Percentiles rank a stretch among this genome's conserved stretches.
phyloP scores from a whole-genome alignment of 2,329 filamentous ascomycete species.

The Exophiala spinifera region DNA sequence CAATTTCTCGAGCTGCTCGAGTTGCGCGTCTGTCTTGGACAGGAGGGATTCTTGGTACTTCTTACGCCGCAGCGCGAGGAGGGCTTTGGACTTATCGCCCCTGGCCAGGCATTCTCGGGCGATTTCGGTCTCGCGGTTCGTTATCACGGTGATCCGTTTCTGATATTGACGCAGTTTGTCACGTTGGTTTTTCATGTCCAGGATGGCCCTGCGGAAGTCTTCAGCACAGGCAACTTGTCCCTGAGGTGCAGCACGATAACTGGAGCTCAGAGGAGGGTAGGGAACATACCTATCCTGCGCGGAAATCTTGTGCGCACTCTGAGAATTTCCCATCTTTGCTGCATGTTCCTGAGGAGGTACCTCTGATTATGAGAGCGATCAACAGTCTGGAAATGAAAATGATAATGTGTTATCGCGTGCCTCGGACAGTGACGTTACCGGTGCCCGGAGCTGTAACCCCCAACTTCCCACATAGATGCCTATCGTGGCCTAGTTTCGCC shows the following conservation, averaged over 20 bases:
- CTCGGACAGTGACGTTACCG: too few relatives aligned
- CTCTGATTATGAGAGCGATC: too few relatives aligned
- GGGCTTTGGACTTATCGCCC: constrained; percentile 75
- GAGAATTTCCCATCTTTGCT: constrained; percentile 60
- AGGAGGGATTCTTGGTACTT: constrained; percentile 95
- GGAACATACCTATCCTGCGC: constrained; percentile 75
- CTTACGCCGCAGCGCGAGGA: constrained; percentile 86
- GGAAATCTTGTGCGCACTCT: constrained; percentile 64
- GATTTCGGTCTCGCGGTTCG: constrained; percentile 80
- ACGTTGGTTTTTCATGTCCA: constrained; percentile 95
- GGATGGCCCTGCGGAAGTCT: constrained; percentile 68
- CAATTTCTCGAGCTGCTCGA: constrained; percentile 89
- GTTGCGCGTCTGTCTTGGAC: constrained; percentile 82
- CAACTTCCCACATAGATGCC: too few relatives aligned
- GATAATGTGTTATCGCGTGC: too few relatives aligned
- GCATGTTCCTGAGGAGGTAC: constrained; percentile 10
- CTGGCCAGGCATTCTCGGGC: constrained; percentile 77
- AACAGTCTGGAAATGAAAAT: too few relatives aligned
- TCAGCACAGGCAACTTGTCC: too few relatives aligned
- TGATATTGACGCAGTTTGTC: constrained; percentile 97
- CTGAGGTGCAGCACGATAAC: too few relatives aligned
- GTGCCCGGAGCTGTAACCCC: too few relatives aligned
- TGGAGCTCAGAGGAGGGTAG: background rate
- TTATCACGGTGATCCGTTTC: constrained; percentile 80
- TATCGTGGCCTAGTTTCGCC: too few relatives aligned